A percentile compares a stretch with the other conserved stretches of the same genome.
Evolutionary conservation across 73 alveolate species (phyloP).

Genomic region (Paramecium biaurelia): DNA sequence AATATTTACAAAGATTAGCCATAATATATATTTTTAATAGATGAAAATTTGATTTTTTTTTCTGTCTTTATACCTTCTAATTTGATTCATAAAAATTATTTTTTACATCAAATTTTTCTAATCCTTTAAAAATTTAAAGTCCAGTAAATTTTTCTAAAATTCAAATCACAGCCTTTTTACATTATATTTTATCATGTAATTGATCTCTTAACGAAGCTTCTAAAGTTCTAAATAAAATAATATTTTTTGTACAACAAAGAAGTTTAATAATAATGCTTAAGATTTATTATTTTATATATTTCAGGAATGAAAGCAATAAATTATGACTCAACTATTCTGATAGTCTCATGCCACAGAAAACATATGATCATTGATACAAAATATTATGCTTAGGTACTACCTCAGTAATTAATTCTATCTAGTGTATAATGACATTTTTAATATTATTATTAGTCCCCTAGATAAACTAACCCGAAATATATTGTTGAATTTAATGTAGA

Average conservation of each 20-base stretch:
- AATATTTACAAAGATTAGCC: background rate
- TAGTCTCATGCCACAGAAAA: background rate
- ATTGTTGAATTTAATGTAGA: background rate
- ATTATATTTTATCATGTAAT: background rate
- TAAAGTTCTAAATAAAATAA: background rate
- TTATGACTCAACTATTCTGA: background rate
- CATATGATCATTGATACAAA: background rate
- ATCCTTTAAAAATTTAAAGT: background rate
- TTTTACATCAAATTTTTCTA: background rate
- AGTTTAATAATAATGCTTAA: background rate
- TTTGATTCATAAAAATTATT: background rate
- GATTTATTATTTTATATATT: background rate
- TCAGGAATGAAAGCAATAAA: background rate
- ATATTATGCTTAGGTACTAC: background rate
- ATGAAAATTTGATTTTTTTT: background rate
- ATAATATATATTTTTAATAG: background rate
- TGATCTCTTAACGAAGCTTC: background rate
- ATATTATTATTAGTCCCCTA: background rate
- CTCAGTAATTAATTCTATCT: background rate
- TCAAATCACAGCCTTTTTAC: background rate
- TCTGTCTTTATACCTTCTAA: background rate
- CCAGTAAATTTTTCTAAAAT: background rate
- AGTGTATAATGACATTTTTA: background rate
- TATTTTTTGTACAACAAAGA: background rate
- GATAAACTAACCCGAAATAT: conserved; percentile 1